Base-by-base conservation (phyloP, 179 eudicot genomes). In the Patellifolia procumbens region DNA sequence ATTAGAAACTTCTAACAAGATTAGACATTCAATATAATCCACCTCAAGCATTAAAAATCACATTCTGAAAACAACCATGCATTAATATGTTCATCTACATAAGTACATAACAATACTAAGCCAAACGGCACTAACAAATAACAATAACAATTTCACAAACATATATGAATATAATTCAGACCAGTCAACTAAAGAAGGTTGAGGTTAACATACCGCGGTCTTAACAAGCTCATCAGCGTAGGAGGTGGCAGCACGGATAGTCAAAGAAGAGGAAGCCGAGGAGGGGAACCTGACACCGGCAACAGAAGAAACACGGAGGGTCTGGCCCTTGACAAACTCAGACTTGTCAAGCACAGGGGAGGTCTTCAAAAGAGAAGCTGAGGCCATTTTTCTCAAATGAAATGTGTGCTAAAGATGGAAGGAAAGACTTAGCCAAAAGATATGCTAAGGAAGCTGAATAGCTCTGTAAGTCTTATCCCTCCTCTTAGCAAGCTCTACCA, bases 221-320 rank as follows among this genome's bases (percentile, higher is more conserved):
- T 92, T 92, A 75, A 92, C 84, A 28, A 92, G 96, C 84, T 89
- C 96, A 81, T 92, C 97, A 22, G 94, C 92, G 32, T 92, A 92
- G 67, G 96, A 90, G 32, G 90, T n/a, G n/a, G n/a, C n/a, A n/a
- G n/a, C 85, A 5, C 88, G 88, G 79, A 92, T 81, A 10, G 81
- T 75, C 72, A 88, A 74, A 12, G 85, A 73, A 8, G 89, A 80
- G 0, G 83, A 55, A 45, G 79, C 83, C n/a, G 82, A 72, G 6
- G 96, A 86, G 78, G 78, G 79, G 85, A 83, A 85, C 58, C 88
- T 86, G 72, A 88, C 84, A 4, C 78, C 74, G 0, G 86, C 77
- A 68, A 80, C 74, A 0, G 89, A 80, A 58, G 89, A 83, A 49
- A 87, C 85, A 64, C 91, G 89, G 72, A 89, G 87, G 79, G 79